Conservation (phyloP, 2,329 filamentous ascomycete species). For the Hymenoscyphus infarciens region DNA sequence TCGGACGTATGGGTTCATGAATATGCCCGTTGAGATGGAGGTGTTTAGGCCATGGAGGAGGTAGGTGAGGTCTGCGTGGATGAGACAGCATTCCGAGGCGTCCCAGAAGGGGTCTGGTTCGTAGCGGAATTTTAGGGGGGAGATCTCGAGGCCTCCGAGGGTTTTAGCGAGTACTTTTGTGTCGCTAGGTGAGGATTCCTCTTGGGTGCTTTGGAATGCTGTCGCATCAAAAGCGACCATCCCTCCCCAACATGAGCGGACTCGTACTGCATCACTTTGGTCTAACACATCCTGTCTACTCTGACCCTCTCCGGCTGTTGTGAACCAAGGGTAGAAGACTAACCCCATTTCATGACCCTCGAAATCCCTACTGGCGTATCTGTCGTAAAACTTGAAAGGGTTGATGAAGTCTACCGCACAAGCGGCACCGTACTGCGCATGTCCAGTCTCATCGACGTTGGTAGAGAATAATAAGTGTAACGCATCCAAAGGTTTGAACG, state of each 20-base stretch:
- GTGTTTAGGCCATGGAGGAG: conserved; percentile 9
- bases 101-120: conserved; percentile 56
- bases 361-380: conserved; percentile 65
- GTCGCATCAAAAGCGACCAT: conserved; percentile 63
- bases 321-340: conserved; percentile 64
- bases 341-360: conserved; percentile 59
- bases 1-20: conserved; percentile 69
- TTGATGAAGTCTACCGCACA: conserved; percentile 67
- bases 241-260: conserved; percentile 70
- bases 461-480: conserved; percentile 59
- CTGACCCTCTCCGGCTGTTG: conserved; percentile 45
- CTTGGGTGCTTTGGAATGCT: conserved; percentile 45
- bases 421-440: conserved; percentile 58
- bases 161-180: background rate
- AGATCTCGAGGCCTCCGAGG: conserved; percentile 17
- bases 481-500: conserved; percentile 47
- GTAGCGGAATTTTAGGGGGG: conserved; percentile 52
- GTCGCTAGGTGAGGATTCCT: background rate
- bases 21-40: conserved; percentile 51
- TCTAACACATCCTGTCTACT: conserved; percentile 58
- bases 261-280: conserved; percentile 59
- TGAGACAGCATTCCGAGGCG: conserved; percentile 59
- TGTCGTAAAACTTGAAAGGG: conserved; percentile 66
- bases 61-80: conserved; percentile 41
- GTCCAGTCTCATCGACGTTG: conserved; percentile 41